Percentiles rank a stretch among this genome's conserved stretches.
Conservation (phyloP, 495 filamentous ascomycete species). For the Xylaria grammica region DNA sequence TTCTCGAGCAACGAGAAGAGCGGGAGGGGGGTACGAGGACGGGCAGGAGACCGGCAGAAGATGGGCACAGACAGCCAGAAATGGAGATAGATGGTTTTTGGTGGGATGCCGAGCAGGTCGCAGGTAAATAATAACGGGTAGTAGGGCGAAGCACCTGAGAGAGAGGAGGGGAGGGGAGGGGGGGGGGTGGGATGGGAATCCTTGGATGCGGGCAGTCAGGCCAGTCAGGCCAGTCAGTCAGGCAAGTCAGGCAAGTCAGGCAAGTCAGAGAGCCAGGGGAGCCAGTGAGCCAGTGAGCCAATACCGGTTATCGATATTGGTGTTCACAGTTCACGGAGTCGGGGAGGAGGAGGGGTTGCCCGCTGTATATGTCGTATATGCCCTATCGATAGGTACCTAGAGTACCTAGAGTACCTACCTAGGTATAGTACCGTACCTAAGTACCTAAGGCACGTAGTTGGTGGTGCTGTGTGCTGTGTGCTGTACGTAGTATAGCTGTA, state of each 20-base stretch:
- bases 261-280: neutral
- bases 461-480: neutral
- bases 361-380: neutral
- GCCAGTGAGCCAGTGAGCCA: too few relatives aligned
- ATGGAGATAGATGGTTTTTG: neutral
- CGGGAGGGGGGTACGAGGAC: neutral
- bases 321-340: too few relatives aligned
- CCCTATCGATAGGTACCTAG: slow-evolving; percentile 19
- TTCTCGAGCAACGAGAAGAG: slow-evolving; percentile 16
- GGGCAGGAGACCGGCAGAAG: neutral
- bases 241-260: neutral
- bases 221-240: neutral
- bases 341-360: slow-evolving; percentile 11
- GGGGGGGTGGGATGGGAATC: neutral
- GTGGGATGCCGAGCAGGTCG: slow-evolving; percentile 5
- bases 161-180: neutral
- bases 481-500: too few relatives aligned
- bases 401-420: neutral
- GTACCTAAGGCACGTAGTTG: too few relatives aligned
- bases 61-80: neutral
- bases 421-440: too few relatives aligned
- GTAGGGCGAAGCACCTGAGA: neutral
- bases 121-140: neutral
- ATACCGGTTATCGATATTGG: slow-evolving; percentile 18
- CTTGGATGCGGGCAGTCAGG: neutral